Percentiles rank a stretch among this genome's conserved stretches.
These are phyloP conservation scores for Didymella exigua DNA, from an alignment of 2,329 filamentous ascomycete species.

Conservation along the genomic window DNA sequence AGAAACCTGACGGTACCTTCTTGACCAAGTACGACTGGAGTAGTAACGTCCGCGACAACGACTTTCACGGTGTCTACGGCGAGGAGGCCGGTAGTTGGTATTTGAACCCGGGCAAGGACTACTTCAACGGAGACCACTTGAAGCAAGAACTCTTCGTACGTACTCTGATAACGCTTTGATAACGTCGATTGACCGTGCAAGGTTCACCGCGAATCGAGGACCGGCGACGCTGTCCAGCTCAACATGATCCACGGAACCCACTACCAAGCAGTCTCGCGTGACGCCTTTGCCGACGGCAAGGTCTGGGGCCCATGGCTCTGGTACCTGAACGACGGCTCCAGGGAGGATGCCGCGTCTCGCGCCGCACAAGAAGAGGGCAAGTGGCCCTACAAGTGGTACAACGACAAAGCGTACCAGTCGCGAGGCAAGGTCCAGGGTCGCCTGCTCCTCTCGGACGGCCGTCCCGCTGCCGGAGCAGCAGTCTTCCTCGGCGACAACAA, in stretches of 20 bases:
- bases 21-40: slow-evolving; percentile 61
- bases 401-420: slow-evolving; percentile 55
- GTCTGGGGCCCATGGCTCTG: slow-evolving; percentile 49
- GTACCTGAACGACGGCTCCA: slow-evolving; percentile 56
- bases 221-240: slow-evolving; percentile 59
- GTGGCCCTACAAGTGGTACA: slow-evolving; percentile 59
- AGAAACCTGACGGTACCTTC: slow-evolving; percentile 54
- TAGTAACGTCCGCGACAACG: slow-evolving; percentile 48
- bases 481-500: slow-evolving; percentile 59
- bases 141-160: slow-evolving; percentile 59
- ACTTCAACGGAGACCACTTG: slow-evolving; percentile 59
- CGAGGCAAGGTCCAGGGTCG: slow-evolving; percentile 55
- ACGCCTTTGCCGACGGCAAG: slow-evolving; percentile 45
- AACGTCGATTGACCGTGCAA: slow-evolving; percentile 11
- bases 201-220: slow-evolving; percentile 57
- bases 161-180: neutral
- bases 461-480: slow-evolving; percentile 55
- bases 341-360: slow-evolving; percentile 50
- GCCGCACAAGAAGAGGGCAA: slow-evolving; percentile 50
- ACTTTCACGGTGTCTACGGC: slow-evolving; percentile 60
- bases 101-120: slow-evolving; percentile 57
- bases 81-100: slow-evolving; percentile 59
- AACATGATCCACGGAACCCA: slow-evolving; percentile 62
- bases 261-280: slow-evolving; percentile 40
- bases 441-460: slow-evolving; percentile 55